These are phyloP conservation scores for Botrytis cinerea DNA, from an alignment of 2,329 filamentous ascomycete genomes.

Conservation along the genomic window DNA sequence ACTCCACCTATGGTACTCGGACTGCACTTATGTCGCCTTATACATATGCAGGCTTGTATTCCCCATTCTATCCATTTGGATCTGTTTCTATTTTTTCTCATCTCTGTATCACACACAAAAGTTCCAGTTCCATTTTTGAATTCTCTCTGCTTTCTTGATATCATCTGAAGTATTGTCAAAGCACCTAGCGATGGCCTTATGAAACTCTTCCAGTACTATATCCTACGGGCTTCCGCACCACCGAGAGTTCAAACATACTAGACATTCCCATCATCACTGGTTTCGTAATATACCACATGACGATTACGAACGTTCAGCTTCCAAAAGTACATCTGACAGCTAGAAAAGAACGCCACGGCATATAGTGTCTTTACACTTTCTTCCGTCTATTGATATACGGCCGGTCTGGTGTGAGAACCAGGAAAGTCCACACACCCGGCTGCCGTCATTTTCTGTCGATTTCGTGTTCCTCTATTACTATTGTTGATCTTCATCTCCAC, in stretches of 20 bases:
- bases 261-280: slow-evolving; percentile 7
- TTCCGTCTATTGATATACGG: slow-evolving; percentile 7
- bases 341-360: slow-evolving; percentile 3
- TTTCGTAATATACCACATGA: slow-evolving; percentile 10
- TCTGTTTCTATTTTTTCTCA: background rate
- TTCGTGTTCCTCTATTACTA: background rate
- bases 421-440: slow-evolving; percentile 8
- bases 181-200: slow-evolving; percentile 30
- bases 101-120: background rate
- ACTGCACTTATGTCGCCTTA: slow-evolving; percentile 17
- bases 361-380: slow-evolving; percentile 1
- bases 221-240: slow-evolving; percentile 28
- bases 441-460: slow-evolving; percentile 16
- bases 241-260: slow-evolving; percentile 26
- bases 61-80: background rate
- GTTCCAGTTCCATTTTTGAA: slow-evolving; percentile 17
- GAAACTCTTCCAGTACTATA: slow-evolving; percentile 26
- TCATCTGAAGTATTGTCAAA: slow-evolving; percentile 21
- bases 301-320: slow-evolving; percentile 13
- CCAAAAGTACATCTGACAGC: background rate
- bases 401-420: background rate
- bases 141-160: slow-evolving; percentile 21
- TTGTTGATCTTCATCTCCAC: slow-evolving; percentile 6
- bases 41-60: slow-evolving; percentile 21
- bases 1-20: slow-evolving; percentile 1